A percentile compares a stretch with the other conserved stretches of the same genome.
phyloP scores from a whole-genome alignment of 2,329 filamentous ascomycete genomes.

The Lanzia echinophila region DNA sequence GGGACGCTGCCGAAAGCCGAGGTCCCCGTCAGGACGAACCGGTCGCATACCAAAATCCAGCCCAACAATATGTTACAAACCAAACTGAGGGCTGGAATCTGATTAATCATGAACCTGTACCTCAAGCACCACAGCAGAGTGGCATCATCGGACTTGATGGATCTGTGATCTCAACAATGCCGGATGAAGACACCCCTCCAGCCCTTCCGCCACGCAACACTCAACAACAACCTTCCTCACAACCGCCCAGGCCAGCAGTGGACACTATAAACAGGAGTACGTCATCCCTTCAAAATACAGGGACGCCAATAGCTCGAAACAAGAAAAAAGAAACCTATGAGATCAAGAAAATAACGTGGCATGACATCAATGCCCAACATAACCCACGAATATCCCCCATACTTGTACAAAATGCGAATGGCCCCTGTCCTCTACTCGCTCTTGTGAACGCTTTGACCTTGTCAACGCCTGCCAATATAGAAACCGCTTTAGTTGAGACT shows the following conservation, averaged over 20 bases:
- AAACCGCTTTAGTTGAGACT: slow-evolving; percentile 71
- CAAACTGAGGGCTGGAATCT: slow-evolving; percentile 26
- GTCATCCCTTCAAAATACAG: slow-evolving; percentile 13
- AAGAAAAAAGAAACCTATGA: slow-evolving; percentile 68
- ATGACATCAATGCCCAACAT: slow-evolving; percentile 54
- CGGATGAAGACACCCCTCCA: slow-evolving; percentile 18
- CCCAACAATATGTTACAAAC: slow-evolving; percentile 13
- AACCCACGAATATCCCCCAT: slow-evolving; percentile 75
- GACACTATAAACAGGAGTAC: slow-evolving; percentile 12
- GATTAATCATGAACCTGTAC: slow-evolving; percentile 20
- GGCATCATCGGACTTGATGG: slow-evolving; percentile 18
- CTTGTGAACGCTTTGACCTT: slow-evolving; percentile 87
- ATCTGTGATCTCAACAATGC: slow-evolving; percentile 9
- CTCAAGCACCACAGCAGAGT: slow-evolving; percentile 20
- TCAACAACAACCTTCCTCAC: slow-evolving; percentile 20
- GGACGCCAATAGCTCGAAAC: slow-evolving; percentile 7
- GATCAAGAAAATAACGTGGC: slow-evolving; percentile 86
- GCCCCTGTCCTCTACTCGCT: slow-evolving; percentile 86
- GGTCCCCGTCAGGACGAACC: background rate
- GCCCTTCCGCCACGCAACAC: slow-evolving; percentile 24
- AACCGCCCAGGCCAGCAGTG: slow-evolving; percentile 22
- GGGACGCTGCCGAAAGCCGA: slow-evolving; percentile 20
- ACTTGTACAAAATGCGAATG: slow-evolving; percentile 87
- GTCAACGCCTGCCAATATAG: slow-evolving; percentile 60
- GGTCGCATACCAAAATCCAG: background rate